Conservation (phyloP, 805 yeast genomes). For the Wickerhamomyces ciferrii region DNA sequence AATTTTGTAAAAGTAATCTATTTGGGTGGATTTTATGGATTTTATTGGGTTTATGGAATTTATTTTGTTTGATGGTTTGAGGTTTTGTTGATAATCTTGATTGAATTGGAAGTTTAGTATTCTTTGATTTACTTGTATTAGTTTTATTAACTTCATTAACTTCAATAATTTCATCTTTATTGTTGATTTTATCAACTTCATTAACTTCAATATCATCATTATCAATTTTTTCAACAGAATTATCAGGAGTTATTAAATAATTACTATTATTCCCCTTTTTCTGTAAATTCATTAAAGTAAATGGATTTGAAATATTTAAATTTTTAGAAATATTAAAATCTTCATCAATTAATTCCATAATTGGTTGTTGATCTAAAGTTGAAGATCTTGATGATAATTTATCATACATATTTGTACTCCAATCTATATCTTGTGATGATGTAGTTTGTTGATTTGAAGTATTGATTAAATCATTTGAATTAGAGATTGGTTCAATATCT, state of each 20-base stretch:
- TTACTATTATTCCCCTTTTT: background rate
- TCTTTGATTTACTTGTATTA: background rate
- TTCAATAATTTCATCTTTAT: no score
- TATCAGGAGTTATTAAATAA: background rate
- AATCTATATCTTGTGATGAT: background rate
- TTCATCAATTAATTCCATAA: background rate
- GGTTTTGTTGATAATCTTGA: background rate
- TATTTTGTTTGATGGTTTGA: no score
- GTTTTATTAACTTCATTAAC: no score
- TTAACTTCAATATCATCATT: no score
- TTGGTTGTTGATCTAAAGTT: background rate
- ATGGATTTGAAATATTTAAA: constrained; percentile 14
- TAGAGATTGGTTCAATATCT: background rate
- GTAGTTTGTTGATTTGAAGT: no score
- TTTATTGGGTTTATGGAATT: background rate
- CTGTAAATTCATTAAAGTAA: constrained; percentile 8
- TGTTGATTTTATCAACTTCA: no score
- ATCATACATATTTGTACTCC: constrained; percentile 1
- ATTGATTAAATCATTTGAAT: no score
- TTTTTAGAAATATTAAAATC: constrained; percentile 4
- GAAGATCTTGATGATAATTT: background rate
- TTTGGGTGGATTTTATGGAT: no score
- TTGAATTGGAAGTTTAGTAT: background rate
- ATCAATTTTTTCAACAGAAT: background rate
- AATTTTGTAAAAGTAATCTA: background rate